Evolutionary conservation across 176 grass and related monocot species (phyloP).

Genomic region (Chrysopogon serrulatus): DNA sequence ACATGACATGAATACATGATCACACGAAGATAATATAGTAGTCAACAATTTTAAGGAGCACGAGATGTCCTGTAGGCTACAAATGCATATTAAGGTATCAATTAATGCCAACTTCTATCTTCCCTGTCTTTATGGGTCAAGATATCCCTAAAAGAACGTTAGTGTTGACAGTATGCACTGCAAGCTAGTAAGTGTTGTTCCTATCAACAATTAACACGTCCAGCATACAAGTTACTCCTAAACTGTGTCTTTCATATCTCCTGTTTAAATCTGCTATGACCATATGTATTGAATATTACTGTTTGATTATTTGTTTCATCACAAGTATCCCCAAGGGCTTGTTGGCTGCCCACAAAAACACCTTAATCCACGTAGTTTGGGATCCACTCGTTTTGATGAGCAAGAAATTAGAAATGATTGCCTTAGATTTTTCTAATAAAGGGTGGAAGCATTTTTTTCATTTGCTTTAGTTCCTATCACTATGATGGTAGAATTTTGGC

Average conservation of each 20-base stretch:
- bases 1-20: not conserved
- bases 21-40: not conserved
- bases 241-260: not conserved
- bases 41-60: conserved; percentile 33
- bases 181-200: not conserved
- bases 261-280: not conserved
- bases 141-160: not conserved
- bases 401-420: no score
- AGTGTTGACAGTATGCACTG: not conserved
- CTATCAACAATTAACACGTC: not conserved
- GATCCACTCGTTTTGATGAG: no score
- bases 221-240: not conserved
- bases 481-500: no score
- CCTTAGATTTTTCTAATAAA: no score
- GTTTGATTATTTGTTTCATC: not conserved
- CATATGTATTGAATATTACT: not conserved
- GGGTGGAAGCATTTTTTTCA: no score
- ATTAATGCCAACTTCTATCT: not conserved
- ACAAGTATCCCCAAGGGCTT: no score
- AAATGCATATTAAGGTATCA: not conserved
- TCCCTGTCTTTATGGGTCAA: not conserved
- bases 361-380: no score
- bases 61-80: conserved; percentile 22
- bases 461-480: no score
- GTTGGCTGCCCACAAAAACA: no score